Evolutionary conservation across 495 filamentous ascomycete species (phyloP).

Genomic region (Annulohypoxylon moriforme): DNA sequence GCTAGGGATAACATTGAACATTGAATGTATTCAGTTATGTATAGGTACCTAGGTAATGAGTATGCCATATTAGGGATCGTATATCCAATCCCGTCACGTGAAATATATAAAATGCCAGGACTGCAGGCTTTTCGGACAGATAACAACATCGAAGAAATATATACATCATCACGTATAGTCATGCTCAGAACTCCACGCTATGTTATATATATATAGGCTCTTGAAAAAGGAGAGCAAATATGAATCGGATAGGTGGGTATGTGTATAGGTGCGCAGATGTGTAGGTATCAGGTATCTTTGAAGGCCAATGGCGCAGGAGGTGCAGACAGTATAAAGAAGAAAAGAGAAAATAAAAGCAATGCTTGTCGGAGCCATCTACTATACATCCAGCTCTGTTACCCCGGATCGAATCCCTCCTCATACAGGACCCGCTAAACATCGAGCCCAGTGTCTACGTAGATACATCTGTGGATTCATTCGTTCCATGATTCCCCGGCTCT

Average conservation of each 20-base stretch:
- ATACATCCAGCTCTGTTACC: conserved; percentile 25
- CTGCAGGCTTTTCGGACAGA: neutral
- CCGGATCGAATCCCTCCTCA: neutral
- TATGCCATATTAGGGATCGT: neutral
- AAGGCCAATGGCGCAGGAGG: neutral
- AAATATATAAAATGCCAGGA: neutral
- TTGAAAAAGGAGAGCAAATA: conserved; percentile 1
- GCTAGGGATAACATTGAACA: too few species aligned
- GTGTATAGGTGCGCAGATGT: conserved; percentile 9
- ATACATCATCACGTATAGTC: conserved; percentile 16
- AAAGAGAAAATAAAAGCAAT: conserved; percentile 6
- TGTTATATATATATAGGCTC: conserved; percentile 13
- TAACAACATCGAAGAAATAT: neutral
- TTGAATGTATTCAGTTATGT: too few species aligned
- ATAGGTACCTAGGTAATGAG: neutral
- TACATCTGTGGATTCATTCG: neutral
- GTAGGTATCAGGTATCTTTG: conserved; percentile 17
- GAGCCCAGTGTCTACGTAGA: conserved; percentile 5
- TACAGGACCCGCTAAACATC: neutral
- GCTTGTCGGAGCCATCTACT: conserved; percentile 18
- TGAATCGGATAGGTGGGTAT: neutral
- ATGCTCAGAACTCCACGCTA: conserved; percentile 43
- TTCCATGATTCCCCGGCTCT: conserved; percentile 8
- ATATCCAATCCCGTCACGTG: neutral
- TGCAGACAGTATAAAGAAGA: neutral